Percentiles rank a stretch among this genome's conserved stretches.
These are phyloP conservation scores for Capsaspora owczarzaki DNA, from an alignment of 78 protist species.

Conservation along the genomic window DNA sequence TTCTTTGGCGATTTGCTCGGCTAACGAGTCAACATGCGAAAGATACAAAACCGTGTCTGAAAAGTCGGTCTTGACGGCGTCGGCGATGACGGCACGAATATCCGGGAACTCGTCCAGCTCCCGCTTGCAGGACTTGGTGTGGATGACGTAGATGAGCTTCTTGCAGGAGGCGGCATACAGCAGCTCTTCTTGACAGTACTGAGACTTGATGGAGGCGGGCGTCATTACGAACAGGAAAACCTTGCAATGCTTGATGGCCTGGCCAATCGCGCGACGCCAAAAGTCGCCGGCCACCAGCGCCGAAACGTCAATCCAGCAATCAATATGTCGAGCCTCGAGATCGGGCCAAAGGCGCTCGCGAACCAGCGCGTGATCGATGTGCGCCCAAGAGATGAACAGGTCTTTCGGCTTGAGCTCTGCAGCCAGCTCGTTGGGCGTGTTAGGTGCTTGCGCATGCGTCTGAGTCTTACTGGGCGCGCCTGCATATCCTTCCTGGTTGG, in stretches of 20 bases:
- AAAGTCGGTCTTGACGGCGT: too few relatives aligned
- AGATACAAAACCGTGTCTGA: too few relatives aligned
- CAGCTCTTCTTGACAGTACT: background rate
- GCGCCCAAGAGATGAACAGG: slow-evolving; percentile 1
- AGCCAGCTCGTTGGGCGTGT: background rate
- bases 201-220: background rate
- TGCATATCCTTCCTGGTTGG: background rate
- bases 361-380: background rate
- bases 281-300: background rate
- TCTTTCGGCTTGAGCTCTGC: background rate
- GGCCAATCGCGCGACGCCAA: background rate
- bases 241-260: background rate
- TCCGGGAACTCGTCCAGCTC: too few relatives aligned
- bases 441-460: background rate
- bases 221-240: background rate
- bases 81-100: too few relatives aligned
- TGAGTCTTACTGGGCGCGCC: background rate
- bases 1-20: too few relatives aligned
- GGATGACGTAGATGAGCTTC: background rate
- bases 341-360: background rate
- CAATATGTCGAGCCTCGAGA: background rate
- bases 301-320: background rate
- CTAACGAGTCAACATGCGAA: too few relatives aligned
- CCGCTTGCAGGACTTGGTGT: background rate
- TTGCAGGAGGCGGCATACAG: background rate